Evolutionary conservation across 257 asterid genomes (phyloP).

Genomic region (Jaltomata sinuosa): DNA sequence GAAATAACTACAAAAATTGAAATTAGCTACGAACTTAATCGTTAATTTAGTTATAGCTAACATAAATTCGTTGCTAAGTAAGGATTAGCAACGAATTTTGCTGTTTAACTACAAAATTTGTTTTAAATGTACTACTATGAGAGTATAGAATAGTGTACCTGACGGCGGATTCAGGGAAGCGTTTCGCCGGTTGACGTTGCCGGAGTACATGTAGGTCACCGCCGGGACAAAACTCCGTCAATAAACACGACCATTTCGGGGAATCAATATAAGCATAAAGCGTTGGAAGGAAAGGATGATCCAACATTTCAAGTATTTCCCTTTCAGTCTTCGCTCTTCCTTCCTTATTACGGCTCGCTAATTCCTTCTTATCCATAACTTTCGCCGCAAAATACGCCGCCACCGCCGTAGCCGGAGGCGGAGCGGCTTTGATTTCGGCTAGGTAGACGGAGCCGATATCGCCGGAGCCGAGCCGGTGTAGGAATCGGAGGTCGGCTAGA

Average conservation of each 20-base stretch:
- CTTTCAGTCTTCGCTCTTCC: slow-evolving; percentile 81
- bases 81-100: too few relatives aligned
- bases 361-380: slow-evolving; percentile 82
- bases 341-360: slow-evolving; percentile 75
- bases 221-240: slow-evolving; percentile 96
- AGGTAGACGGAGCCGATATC: slow-evolving; percentile 91
- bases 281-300: slow-evolving; percentile 85
- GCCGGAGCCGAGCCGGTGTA: slow-evolving; percentile 88
- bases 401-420: slow-evolving; percentile 19
- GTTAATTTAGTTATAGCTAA: too few relatives aligned
- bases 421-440: slow-evolving; percentile 76
- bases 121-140: too few relatives aligned
- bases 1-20: too few relatives aligned
- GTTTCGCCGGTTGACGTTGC: slow-evolving; percentile 85
- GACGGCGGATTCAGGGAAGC: slow-evolving; percentile 82
- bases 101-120: too few relatives aligned
- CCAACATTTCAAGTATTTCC: slow-evolving; percentile 81
- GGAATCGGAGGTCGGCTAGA: slow-evolving; percentile 77
- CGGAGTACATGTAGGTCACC: slow-evolving; percentile 98
- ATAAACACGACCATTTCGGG: slow-evolving; percentile 76
- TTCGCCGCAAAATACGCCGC: slow-evolving; percentile 70
- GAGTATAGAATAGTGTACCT: slow-evolving; percentile 33
- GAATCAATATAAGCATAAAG: slow-evolving; percentile 76
- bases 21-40: too few relatives aligned
- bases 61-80: too few relatives aligned